Base-by-base conservation (phyloP, 2,329 filamentous ascomycete genomes). In the Ophioceras dolichostomum region DNA sequence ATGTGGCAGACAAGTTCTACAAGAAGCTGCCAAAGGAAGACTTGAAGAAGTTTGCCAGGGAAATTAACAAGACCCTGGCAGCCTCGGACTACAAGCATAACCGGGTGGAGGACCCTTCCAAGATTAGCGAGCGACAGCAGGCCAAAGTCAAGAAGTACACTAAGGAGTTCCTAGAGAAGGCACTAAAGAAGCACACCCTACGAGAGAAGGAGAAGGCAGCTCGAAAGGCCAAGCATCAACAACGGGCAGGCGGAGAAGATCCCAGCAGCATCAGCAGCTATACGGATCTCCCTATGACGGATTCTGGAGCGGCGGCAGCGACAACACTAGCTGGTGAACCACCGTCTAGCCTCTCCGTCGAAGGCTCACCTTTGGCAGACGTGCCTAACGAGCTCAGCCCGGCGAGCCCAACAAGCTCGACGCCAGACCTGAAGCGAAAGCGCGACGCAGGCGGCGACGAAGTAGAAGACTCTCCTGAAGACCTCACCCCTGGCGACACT, bases 41-140 rank as follows among this genome's bases (percentile, higher is more conserved):
- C 35, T 55, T 79, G 3, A 79, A 79, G 51, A 69, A 69, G 40
- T 67, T 77, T 34, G 69, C 67, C 39, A 76, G 78, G 49, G 70
- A 80, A 56, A 72, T 89, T 33, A 78, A 78, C 39, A 94, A 94
- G 60, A 94, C 89, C 57, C 72, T 96, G 12, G 88, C 94, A 16
- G 76, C 83, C 14, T 91, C 86, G 0, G 89, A 96, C 56, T 95
- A 84, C 62, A 94, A 94, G 56, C 82, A 89, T 51, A 76, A 78
- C 34, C 79, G 86, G n/a, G 87, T 95, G 9, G 71, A 76, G 32
- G 80, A 95, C 50, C 89, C 87, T 0, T 84, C 76, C 10, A 53
- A 54, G 34, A 79, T 95, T 45, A 73, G 71, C 20, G 73, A 83
- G 26, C 88, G 85, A 53, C 83, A 91, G 49, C 73, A 80, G 48